Evolutionary conservation across 2,329 filamentous ascomycete species (phyloP), one percentile per base, ranked within the genome.

Genomic region (Diaporthe amygdali): DNA sequence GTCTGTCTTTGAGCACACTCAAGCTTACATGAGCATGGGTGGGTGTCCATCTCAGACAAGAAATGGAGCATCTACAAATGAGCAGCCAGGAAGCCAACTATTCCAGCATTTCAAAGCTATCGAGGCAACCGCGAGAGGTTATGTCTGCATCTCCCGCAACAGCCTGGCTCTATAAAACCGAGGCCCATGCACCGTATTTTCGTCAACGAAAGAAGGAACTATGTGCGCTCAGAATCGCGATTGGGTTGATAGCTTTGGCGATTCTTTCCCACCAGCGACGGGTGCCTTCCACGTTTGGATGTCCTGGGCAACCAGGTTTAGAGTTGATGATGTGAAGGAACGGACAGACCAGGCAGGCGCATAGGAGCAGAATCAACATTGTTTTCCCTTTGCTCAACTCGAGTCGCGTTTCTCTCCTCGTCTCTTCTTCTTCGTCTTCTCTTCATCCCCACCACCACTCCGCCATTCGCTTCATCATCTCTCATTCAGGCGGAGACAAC

Each of bases 401-500:
- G 25, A 27, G 10, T 9, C 41, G 5, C 5, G 12, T 30, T 49
- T 25, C 44, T 59, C 44, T 51, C 34, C 27, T 34, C 25, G 34
- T 34, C 27, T 46, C 44, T 14, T 59, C 59, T 39, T 59, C 34
- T 63, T 30, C 52, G 30, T 55, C 27, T 25, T 34, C n/a, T 59
- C 66, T 25, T 47, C 71, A 34, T 54, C 47, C 44, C 37, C 37
- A 52, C 20, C 47, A 70, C 37, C 25, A 49, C 51, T 56, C 52
- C 9, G 59, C 32, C 59, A 32, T 51, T 67, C 61, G 61, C 71
- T 70, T 72, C 52, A 61, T 32, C 52, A 41, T 46, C 20, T 52
- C 30, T 46, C 69, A 27, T 67, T 61, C 51, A 27, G 61, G 55
- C 37, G 47, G 56, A n/a, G 30, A 56, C 63, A 68, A 8, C 63